A percentile compares a stretch with the other conserved stretches of the same genome.
phyloP scores from a whole-genome alignment of 176 grass and related monocot species.

The Cocos nucifera region DNA sequence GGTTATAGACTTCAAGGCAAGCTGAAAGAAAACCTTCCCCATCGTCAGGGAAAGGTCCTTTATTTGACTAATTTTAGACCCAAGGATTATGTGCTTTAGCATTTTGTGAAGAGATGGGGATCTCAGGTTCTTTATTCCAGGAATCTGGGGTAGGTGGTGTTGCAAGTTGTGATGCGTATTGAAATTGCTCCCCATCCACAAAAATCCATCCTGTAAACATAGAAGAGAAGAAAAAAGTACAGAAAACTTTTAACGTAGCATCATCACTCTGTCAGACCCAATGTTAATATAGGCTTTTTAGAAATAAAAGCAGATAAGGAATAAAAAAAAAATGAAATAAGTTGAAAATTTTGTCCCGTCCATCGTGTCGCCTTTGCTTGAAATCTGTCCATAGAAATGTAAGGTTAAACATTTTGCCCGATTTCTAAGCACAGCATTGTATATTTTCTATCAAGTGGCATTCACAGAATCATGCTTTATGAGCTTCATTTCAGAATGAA shows the following conservation, averaged over 20 bases:
- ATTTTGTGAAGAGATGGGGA: slow-evolving; percentile 41
- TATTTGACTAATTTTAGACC: slow-evolving; percentile 97
- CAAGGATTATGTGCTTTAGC: slow-evolving; percentile 44
- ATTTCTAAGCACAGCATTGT: too few relatives aligned
- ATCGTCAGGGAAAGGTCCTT: slow-evolving; percentile 80
- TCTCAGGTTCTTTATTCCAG: slow-evolving; percentile 34
- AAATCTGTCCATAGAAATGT: too few relatives aligned
- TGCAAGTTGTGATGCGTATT: slow-evolving; percentile 55
- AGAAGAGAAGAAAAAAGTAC: slow-evolving; percentile 11
- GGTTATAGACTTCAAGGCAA: slow-evolving; percentile 91
- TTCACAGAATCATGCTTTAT: too few relatives aligned
- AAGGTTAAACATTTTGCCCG: too few relatives aligned
- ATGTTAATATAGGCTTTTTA: too few relatives aligned
- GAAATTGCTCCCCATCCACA: slow-evolving; percentile 74
- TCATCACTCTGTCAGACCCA: too few relatives aligned
- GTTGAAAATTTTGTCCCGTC: too few relatives aligned
- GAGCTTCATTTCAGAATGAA: too few relatives aligned
- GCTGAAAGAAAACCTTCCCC: slow-evolving; percentile 84
- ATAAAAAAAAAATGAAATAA: too few relatives aligned
- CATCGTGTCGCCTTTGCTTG: too few relatives aligned
- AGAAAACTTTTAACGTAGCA: neutral
- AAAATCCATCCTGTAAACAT: slow-evolving; percentile 69
- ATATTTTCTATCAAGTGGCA: too few relatives aligned
- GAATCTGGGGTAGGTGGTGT: slow-evolving; percentile 34
- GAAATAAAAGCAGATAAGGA: too few relatives aligned